phyloP scores from a whole-genome alignment of 768 basidiomycete species.

The Naematelia aurantialba region DNA sequence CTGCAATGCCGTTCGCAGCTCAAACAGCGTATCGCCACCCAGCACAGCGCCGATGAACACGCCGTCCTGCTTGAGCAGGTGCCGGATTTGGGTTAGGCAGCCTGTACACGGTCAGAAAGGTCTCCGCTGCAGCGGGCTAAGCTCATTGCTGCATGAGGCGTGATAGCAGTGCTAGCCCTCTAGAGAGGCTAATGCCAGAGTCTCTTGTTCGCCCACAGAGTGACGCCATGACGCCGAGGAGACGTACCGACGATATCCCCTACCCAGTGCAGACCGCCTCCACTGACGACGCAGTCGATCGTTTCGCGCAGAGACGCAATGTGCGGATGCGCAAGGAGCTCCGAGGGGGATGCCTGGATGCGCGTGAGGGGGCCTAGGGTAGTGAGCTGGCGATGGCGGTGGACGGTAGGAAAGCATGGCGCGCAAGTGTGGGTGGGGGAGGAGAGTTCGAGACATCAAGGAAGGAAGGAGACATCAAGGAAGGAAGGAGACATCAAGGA shows the following conservation, averaged over 20 bases:
- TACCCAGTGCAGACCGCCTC: constrained; percentile 90
- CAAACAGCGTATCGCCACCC: constrained; percentile 93
- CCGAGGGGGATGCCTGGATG: constrained; percentile 78
- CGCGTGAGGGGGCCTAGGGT: constrained; percentile 69
- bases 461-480: too few relatives aligned
- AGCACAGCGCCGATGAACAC: constrained; percentile 91
- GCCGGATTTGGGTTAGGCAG: constrained; percentile 76
- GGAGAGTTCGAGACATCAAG: too few relatives aligned
- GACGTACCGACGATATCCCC: constrained; percentile 86
- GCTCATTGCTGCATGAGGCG: neutral
- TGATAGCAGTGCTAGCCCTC: too few relatives aligned
- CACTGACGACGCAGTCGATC: constrained; percentile 88
- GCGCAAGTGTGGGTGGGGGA: too few relatives aligned
- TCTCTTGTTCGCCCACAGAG: neutral
- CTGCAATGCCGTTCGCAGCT: constrained; percentile 86
- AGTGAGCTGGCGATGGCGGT: too few relatives aligned
- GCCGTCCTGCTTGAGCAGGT: constrained; percentile 81
- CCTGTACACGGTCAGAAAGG: constrained; percentile 54
- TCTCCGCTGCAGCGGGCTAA: neutral
- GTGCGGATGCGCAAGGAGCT: constrained; percentile 58
- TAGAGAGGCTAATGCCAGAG: too few relatives aligned
- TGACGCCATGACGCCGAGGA: neutral
- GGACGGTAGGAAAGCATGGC: too few relatives aligned
- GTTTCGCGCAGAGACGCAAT: constrained; percentile 61
- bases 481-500: too few relatives aligned